Evolutionary conservation across 2,329 filamentous ascomycete species (phyloP), one percentile per base, ranked within the genome.

Genomic region (Ilyonectria destructans): DNA sequence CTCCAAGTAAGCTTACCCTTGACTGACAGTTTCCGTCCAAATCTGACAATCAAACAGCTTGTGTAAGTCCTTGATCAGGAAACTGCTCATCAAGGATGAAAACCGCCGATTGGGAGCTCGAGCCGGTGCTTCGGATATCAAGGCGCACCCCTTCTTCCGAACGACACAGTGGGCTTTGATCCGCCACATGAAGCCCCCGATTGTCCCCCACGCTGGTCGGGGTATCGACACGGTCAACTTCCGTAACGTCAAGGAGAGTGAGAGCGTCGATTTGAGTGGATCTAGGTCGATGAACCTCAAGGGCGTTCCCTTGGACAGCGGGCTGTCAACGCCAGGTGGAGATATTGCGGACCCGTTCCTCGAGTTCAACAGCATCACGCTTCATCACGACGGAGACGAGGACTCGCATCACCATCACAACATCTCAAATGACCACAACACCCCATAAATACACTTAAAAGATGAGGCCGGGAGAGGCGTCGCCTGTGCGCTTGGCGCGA

Each of bases 1-100:
- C 66, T 97, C 95, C 65, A 97, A 96, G 96, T 98, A 88, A 84
- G 94, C 62, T 29, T 23, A 3, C 2, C 13, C 4, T 7, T 5
- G 10, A 31, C 26, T 6, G 21, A 10, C 48, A 10, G 51, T 43
- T 21, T 35, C 62, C 66, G 46, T 65, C 21, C 29, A 15, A 4
- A 21, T n/a, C 70, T 78, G 65, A 74, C 66, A 35, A 13, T 15
- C 9, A 58, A 31, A 15, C 70, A 98, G 96, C 79, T 88, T 98
- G 54, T 99, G 96, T 87, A 99, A 99, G 84, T 97, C 94, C 5
- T 85, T 99, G 69, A 97, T 99, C 79, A 91, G 96, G 72, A 99
- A 99, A 83, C 88, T 99, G 15, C 87, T 99, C 51, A 98, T 98
- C 87, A 99, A 99, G 82, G 96, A 99, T 75, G 96, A 99, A 82